Evolutionary conservation across 83 land plant genomes (phyloP).

Genomic region (Thuja plicata): DNA sequence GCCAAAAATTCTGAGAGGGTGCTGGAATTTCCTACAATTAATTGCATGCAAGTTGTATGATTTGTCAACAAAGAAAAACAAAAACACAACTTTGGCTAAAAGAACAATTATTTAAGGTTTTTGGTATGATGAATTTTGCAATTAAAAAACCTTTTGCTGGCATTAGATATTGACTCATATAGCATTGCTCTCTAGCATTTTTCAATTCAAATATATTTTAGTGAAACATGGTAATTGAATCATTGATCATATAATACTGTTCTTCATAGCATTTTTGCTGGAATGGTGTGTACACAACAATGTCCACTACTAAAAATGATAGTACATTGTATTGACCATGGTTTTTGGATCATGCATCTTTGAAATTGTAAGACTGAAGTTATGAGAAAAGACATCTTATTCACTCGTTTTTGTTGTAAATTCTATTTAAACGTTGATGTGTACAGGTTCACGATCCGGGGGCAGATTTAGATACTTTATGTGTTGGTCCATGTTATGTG

Average conservation of each 20-base stretch:
- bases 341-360: neutral
- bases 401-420: neutral
- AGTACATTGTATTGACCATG: neutral
- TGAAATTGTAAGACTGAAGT: neutral
- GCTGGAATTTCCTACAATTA: neutral
- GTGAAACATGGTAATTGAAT: neutral
- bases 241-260: neutral
- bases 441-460: slow-evolving; percentile 94
- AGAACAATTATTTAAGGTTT: neutral
- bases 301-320: neutral
- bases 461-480: slow-evolving; percentile 91
- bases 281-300: neutral
- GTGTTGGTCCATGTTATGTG: slow-evolving; percentile 92
- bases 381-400: neutral
- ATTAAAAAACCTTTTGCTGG: neutral
- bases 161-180: neutral
- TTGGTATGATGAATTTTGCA: neutral
- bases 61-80: neutral
- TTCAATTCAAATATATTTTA: neutral
- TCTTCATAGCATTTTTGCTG: neutral
- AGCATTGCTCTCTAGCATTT: neutral
- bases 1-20: neutral
- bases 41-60: neutral
- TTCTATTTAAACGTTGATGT: neutral
- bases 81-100: neutral